phyloP scores from a whole-genome alignment of 1,284 basidiomycete genomes.

The Lentinula novae-zelandiae region DNA sequence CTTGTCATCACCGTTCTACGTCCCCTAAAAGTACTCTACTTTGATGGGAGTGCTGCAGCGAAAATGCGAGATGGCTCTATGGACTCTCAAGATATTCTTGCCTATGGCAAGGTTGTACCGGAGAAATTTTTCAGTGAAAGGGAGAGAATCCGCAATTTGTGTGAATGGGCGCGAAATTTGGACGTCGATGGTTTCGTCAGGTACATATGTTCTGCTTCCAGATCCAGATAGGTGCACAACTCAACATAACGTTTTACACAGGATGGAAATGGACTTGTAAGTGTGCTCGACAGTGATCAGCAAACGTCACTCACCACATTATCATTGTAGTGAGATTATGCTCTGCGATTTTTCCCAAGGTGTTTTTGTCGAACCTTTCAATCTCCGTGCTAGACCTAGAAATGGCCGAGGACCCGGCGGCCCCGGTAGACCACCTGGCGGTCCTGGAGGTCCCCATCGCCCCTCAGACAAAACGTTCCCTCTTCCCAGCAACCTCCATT shows the following conservation, averaged over 20 bases:
- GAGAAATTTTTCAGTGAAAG: constrained; percentile 22
- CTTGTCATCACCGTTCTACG: constrained; percentile 32
- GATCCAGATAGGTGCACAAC: too few species aligned
- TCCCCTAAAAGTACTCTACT: constrained; percentile 39
- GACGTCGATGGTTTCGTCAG: constrained; percentile 36
- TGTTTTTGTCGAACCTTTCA: constrained; percentile 31
- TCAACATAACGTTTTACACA: constrained; percentile 13
- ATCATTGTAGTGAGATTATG: constrained; percentile 44
- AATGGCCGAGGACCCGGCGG: not conserved
- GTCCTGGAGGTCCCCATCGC: not conserved
- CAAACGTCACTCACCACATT: not conserved
- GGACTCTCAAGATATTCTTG: constrained; percentile 41
- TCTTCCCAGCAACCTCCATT: not conserved
- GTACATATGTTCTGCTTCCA: constrained; percentile 16
- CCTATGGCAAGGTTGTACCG: constrained; percentile 27
- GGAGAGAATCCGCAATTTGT: constrained; percentile 29
- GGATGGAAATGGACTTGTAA: constrained; percentile 50
- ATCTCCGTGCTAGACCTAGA: constrained; percentile 16
- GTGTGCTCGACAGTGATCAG: constrained; percentile 14
- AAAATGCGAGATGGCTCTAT: constrained; percentile 31
- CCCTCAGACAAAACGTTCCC: not conserved
- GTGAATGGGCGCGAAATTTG: constrained; percentile 31
- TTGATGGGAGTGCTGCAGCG: constrained; percentile 38
- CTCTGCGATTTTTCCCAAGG: constrained; percentile 43
- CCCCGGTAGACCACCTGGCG: not conserved